phyloP scores from a whole-genome alignment of 257 asterid genomes.

The Scutellaria baicalensis region DNA sequence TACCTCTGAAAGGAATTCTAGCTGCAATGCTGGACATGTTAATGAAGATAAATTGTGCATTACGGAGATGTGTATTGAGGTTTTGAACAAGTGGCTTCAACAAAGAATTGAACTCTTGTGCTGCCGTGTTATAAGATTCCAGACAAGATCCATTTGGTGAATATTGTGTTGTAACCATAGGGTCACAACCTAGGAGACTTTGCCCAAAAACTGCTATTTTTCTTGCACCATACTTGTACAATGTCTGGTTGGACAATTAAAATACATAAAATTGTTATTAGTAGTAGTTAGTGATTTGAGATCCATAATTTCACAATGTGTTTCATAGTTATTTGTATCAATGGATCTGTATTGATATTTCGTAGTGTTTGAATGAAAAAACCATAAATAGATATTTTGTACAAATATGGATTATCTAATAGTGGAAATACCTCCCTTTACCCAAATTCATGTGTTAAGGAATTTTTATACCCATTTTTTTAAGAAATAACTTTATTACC shows the following conservation, averaged over 20 bases:
- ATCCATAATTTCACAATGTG: too few relatives aligned
- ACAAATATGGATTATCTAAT: too few relatives aligned
- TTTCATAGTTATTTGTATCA: too few relatives aligned
- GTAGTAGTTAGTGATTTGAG: too few relatives aligned
- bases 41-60: constrained; percentile 26
- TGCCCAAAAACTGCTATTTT: constrained; percentile 33
- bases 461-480: too few relatives aligned
- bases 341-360: too few relatives aligned
- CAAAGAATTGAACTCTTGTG: constrained; percentile 11
- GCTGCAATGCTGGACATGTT: constrained; percentile 13
- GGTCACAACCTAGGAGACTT: constrained; percentile 26
- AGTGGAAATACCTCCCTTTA: too few relatives aligned
- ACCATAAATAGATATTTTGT: too few relatives aligned
- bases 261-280: neutral
- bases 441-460: too few relatives aligned
- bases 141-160: constrained; percentile 7
- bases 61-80: constrained; percentile 10
- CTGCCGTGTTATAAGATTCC: constrained; percentile 18
- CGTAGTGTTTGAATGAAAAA: too few relatives aligned
- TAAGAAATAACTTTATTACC: too few relatives aligned
- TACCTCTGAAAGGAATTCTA: neutral
- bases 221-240: constrained; percentile 44
- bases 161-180: neutral
- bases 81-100: constrained; percentile 25
- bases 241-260: neutral